Evolutionary conservation across 768 basidiomycete species (phyloP).

Genomic region (Rhodosporidiobolus odoratus): DNA sequence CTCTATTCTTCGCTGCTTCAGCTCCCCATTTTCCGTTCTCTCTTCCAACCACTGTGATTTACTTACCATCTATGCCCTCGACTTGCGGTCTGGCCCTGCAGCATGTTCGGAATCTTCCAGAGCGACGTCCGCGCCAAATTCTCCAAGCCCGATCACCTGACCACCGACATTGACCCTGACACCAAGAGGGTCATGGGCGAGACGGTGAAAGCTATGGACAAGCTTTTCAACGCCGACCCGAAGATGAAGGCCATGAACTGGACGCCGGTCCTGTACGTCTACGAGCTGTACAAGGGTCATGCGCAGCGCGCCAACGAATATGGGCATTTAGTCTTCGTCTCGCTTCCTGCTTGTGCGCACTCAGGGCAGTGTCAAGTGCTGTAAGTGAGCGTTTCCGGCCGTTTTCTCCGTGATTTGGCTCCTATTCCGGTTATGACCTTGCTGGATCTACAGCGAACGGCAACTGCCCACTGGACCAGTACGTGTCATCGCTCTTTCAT

Average conservation of each 20-base stretch:
- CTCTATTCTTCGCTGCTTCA: neutral
- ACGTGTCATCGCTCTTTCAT: neutral
- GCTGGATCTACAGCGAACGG: neutral
- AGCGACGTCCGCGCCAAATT: conserved; percentile 1
- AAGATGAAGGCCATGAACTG: neutral
- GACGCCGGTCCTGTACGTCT: conserved; percentile 1
- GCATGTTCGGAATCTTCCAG: neutral
- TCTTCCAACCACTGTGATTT: too few relatives aligned
- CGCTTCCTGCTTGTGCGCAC: neutral
- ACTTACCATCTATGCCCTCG: too few relatives aligned
- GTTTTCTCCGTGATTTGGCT: too few relatives aligned
- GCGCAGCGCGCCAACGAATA: neutral
- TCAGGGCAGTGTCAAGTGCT: neutral
- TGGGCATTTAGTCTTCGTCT: neutral
- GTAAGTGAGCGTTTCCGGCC: neutral
- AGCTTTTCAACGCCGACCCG: neutral
- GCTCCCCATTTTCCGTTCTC: neutral
- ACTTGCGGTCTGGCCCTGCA: too few relatives aligned
- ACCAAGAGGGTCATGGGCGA: neutral
- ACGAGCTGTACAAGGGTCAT: conserved; percentile 3
- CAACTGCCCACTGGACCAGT: conserved; percentile 8
- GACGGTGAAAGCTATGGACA: neutral
- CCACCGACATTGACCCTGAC: neutral
- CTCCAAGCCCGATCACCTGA: neutral
- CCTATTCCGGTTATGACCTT: neutral